Evolutionary conservation across 129 eudicot species (phyloP).

Genomic region (Centrapalus pauciflorus): DNA sequence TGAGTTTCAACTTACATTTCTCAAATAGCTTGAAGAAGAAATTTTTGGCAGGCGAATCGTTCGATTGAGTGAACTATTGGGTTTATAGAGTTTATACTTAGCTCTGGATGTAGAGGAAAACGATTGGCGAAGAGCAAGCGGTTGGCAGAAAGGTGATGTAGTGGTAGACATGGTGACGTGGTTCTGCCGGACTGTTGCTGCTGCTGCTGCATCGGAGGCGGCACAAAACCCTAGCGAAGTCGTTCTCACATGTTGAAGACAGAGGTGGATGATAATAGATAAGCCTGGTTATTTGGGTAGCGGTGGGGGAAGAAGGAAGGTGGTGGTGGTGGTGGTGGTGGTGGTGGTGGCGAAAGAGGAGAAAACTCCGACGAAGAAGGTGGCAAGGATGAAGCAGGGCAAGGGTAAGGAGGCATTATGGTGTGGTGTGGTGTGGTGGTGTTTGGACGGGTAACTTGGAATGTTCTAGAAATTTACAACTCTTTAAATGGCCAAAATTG

Average conservation of each 20-base stretch:
- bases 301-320: not conserved
- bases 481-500: not conserved
- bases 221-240: slow-evolving; percentile 15
- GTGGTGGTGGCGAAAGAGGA: not conserved
- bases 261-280: not conserved
- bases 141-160: slow-evolving; percentile 15
- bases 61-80: not conserved
- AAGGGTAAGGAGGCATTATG: slow-evolving; percentile 14
- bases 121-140: slow-evolving; percentile 26
- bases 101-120: slow-evolving; percentile 17
- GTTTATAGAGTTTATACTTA: slow-evolving; percentile 16
- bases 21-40: slow-evolving; percentile 23
- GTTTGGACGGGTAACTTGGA: slow-evolving; percentile 9
- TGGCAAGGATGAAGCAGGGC: not conserved
- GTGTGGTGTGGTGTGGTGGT: not conserved
- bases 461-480: slow-evolving; percentile 10
- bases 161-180: slow-evolving; percentile 25
- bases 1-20: slow-evolving; percentile 26
- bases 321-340: not conserved
- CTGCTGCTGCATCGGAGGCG: slow-evolving; percentile 17
- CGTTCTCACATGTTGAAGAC: slow-evolving; percentile 10
- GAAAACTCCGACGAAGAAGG: slow-evolving; percentile 15
- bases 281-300: not conserved
- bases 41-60: not conserved
- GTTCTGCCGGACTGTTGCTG: not conserved